phyloP scores from a whole-genome alignment of 768 basidiomycete genomes.

The Pholiota molesta region DNA sequence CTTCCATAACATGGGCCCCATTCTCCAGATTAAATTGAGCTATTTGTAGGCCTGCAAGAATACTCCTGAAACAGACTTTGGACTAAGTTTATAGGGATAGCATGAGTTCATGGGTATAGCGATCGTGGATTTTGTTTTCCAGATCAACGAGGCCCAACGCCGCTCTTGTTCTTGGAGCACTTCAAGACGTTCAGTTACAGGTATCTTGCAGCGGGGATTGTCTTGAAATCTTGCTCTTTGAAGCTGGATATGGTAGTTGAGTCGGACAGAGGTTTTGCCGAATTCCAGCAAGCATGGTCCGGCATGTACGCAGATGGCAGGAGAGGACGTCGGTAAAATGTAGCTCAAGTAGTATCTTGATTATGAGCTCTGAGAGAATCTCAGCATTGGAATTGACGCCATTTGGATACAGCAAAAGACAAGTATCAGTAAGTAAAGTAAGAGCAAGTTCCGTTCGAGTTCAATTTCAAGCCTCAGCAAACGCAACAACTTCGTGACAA shows the following conservation, averaged over 20 bases:
- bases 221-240: neutral
- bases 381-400: neutral
- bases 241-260: neutral
- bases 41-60: too few relatives aligned
- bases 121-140: neutral
- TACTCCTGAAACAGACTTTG: too few relatives aligned
- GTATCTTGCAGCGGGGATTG: neutral
- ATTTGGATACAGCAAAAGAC: neutral
- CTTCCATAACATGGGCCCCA: too few relatives aligned
- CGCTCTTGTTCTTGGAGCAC: neutral
- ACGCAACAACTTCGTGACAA: conserved; percentile 15
- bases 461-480: too few relatives aligned
- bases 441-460: too few relatives aligned
- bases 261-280: neutral
- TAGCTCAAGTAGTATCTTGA: neutral
- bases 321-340: neutral
- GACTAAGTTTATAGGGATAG: too few relatives aligned
- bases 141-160: neutral
- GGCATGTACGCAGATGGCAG: neutral
- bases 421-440: too few relatives aligned
- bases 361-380: neutral
- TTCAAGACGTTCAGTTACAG: neutral
- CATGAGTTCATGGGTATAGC: too few relatives aligned
- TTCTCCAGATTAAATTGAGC: too few relatives aligned
- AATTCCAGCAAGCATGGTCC: neutral